Evolutionary conservation across 169 alveolate species (phyloP).

Genomic region (Plasmodium ovale): DNA sequence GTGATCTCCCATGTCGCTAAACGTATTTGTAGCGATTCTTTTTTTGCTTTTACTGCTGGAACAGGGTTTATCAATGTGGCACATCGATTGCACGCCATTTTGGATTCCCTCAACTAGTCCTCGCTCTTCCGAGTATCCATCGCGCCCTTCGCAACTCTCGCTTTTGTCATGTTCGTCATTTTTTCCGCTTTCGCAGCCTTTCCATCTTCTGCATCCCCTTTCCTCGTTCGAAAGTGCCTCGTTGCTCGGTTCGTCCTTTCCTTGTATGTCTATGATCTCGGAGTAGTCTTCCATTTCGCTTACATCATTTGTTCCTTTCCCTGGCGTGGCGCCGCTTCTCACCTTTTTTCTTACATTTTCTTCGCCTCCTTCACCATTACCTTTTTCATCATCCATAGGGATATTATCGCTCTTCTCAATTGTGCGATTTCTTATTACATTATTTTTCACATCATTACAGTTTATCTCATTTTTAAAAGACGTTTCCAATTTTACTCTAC

Average conservation of each 20-base stretch:
- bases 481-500: neutral
- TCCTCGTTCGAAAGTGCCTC: neutral
- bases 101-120: neutral
- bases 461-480: neutral
- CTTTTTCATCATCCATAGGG: neutral
- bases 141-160: neutral
- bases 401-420: neutral
- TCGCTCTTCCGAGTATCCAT: neutral
- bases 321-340: too few species aligned
- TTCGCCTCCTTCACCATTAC: neutral
- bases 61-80: conserved; percentile 25
- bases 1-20: neutral
- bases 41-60: conserved; percentile 43
- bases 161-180: neutral
- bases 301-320: neutral
- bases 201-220: neutral
- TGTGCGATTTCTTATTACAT: neutral
- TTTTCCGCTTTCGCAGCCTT: neutral
- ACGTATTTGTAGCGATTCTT: conserved; percentile 42
- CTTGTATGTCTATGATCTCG: conserved; percentile 6
- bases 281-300: neutral
- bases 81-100: neutral
- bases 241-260: conserved; percentile 32
- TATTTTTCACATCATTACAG: neutral
- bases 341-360: neutral